These are phyloP conservation scores for Trifolium dubium DNA, from an alignment of 306 rosid genomes.

Conservation along the genomic window DNA sequence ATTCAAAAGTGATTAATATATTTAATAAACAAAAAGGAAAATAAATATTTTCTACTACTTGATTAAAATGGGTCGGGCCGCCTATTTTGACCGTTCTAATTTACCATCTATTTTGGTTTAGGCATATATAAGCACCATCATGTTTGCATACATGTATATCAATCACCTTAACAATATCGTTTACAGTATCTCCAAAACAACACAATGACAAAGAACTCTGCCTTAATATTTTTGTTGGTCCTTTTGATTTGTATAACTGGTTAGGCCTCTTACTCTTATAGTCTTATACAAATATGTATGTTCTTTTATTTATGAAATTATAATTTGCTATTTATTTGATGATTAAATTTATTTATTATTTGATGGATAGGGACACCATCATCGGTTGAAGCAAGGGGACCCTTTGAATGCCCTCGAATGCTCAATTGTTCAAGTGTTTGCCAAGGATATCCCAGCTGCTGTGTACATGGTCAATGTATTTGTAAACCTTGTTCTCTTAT, in stretches of 20 bases:
- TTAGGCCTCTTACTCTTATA: not conserved
- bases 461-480: constrained; percentile 31
- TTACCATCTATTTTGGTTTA: not conserved
- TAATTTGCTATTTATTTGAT: not conserved
- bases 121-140: not conserved
- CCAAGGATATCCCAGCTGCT: constrained; percentile 10
- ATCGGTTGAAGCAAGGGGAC: constrained; percentile 35
- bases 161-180: not conserved
- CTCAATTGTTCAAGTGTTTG: constrained; percentile 4
- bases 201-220: not conserved
- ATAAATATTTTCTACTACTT: too few species aligned
- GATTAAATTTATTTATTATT: not conserved
- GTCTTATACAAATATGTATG: not conserved
- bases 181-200: not conserved
- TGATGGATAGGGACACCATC: not conserved
- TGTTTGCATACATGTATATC: not conserved
- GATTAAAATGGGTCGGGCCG: too few species aligned
- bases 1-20: too few species aligned
- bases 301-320: not conserved
- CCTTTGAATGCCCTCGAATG: constrained; percentile 13
- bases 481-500: constrained; percentile 7
- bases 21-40: too few species aligned
- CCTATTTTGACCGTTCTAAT: too few species aligned
- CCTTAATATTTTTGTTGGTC: not conserved
- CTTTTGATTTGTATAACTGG: constrained; percentile 19